phyloP scores from a whole-genome alignment of 306 rosid species.

The Adenanthera pavonina region DNA sequence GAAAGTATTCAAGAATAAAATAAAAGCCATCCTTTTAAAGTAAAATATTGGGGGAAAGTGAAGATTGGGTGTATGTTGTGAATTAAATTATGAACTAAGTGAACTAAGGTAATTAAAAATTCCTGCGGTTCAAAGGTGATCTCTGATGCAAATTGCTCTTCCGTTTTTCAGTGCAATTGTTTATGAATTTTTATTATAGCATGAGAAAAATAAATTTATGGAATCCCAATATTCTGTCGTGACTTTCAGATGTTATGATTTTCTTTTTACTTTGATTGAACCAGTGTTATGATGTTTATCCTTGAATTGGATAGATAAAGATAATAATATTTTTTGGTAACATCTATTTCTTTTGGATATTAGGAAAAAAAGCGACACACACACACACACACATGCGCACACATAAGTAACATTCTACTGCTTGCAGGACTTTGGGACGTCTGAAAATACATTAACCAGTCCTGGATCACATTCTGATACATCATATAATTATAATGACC shows the following conservation, averaged over 20 bases:
- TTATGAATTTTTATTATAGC: neutral
- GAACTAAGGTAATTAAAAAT: neutral
- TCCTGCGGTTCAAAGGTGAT: neutral
- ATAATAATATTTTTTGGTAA: neutral
- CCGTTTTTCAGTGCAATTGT: neutral
- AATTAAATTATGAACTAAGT: neutral
- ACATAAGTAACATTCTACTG: constrained; percentile 35
- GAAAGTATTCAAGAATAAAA: neutral
- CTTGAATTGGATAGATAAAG: neutral
- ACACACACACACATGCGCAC: neutral
- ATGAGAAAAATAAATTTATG: neutral
- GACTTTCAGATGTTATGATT: constrained; percentile 1
- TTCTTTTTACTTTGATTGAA: neutral
- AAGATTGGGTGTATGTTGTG: neutral
- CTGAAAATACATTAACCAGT: constrained; percentile 51
- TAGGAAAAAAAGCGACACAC: neutral
- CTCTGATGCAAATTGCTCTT: neutral
- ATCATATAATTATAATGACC: constrained; percentile 51
- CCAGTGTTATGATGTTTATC: neutral
- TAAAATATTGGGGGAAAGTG: neutral
- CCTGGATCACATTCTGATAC: constrained; percentile 61
- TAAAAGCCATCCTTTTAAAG: neutral
- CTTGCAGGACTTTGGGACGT: constrained; percentile 70
- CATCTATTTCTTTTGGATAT: neutral
- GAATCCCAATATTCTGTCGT: neutral